Evolutionary conservation across 768 basidiomycete species (phyloP).

Genomic region (Kwoniella shandongensis): DNA sequence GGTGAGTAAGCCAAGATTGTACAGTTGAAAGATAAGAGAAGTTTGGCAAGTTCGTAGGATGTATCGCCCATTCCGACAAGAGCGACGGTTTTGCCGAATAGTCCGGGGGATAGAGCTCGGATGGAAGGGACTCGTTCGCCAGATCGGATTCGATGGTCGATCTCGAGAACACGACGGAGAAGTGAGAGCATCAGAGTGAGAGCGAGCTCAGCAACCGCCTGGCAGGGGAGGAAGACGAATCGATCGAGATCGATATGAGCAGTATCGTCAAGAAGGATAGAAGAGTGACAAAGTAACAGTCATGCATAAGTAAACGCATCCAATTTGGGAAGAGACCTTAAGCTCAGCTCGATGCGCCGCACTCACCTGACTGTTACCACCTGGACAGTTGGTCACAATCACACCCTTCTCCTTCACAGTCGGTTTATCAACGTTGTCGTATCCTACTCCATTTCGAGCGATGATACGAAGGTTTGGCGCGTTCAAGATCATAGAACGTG

Average conservation of each 20-base stretch:
- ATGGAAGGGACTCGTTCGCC: slow-evolving; percentile 42
- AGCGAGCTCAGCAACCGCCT: slow-evolving; percentile 43
- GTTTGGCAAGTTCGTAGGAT: slow-evolving; percentile 42
- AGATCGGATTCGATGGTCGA: slow-evolving; percentile 29
- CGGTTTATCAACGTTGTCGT: slow-evolving; percentile 42
- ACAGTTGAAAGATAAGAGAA: slow-evolving; percentile 49
- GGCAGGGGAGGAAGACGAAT: background rate
- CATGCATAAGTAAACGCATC: too few relatives aligned
- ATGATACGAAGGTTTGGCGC: slow-evolving; percentile 35
- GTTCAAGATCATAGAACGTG: slow-evolving; percentile 13
- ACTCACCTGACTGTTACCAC: slow-evolving; percentile 46
- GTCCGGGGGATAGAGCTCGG: slow-evolving; percentile 33
- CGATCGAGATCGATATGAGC: too few relatives aligned
- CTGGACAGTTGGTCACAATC: slow-evolving; percentile 42
- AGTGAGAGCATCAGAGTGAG: slow-evolving; percentile 35
- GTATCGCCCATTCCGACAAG: slow-evolving; percentile 54
- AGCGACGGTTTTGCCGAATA: slow-evolving; percentile 51
- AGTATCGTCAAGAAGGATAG: too few relatives aligned
- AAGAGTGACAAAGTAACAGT: too few relatives aligned
- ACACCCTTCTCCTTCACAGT: slow-evolving; percentile 32
- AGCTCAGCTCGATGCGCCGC: too few relatives aligned
- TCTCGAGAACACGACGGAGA: slow-evolving; percentile 39
- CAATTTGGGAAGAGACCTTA: too few relatives aligned
- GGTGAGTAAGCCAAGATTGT: slow-evolving; percentile 49
- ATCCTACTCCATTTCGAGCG: slow-evolving; percentile 39